Evolutionary conservation across 2,329 filamentous ascomycete species (phyloP).

Genomic region (Diaporthe citri): DNA sequence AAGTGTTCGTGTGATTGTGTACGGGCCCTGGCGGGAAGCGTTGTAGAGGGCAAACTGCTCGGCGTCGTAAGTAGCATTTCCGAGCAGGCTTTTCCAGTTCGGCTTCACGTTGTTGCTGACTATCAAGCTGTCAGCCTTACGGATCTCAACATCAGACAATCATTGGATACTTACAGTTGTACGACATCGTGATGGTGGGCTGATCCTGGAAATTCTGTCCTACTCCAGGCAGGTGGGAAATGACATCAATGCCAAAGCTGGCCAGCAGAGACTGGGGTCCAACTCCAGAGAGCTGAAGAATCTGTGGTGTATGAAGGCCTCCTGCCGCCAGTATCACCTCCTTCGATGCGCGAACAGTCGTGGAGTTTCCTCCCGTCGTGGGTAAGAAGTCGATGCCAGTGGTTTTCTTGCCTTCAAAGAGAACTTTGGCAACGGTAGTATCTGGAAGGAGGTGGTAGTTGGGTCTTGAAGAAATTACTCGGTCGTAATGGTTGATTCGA

Average conservation of each 20-base stretch:
- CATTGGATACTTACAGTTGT: not conserved
- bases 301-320: slow-evolving; percentile 1
- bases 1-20: slow-evolving; percentile 3
- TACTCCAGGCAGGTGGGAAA: not conserved
- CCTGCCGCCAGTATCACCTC: slow-evolving; percentile 9
- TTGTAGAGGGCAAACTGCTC: slow-evolving; percentile 8
- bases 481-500: slow-evolving; percentile 9
- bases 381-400: not conserved
- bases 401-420: not conserved
- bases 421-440: not conserved
- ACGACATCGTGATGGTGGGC: slow-evolving; percentile 3
- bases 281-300: slow-evolving; percentile 2
- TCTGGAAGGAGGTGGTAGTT: not conserved
- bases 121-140: not conserved
- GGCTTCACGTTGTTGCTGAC: not conserved
- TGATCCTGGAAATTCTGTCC: slow-evolving; percentile 18
- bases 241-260: not conserved
- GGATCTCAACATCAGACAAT: not conserved
- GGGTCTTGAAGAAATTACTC: not conserved
- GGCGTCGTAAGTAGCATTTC: slow-evolving; percentile 1
- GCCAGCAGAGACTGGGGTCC: not conserved
- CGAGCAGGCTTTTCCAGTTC: not conserved
- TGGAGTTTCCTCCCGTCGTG: not conserved
- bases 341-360: not conserved
- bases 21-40: not conserved